Conservation (phyloP, 805 yeast species). For the Kuraishia molischiana region DNA sequence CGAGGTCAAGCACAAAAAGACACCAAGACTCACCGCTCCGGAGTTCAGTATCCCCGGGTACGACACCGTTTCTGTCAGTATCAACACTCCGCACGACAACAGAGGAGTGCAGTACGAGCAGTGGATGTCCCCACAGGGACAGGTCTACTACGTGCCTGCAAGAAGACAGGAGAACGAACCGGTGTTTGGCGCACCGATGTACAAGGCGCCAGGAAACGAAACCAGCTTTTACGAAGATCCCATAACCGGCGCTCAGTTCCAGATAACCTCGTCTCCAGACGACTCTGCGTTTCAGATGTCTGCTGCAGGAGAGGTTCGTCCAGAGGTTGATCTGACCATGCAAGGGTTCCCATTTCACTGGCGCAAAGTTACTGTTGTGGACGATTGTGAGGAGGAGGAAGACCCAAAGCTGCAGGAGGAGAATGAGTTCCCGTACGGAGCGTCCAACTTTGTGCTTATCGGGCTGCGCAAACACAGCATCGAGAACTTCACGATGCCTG, state of each 20-base stretch:
- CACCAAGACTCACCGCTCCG: not conserved
- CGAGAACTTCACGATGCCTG: not conserved
- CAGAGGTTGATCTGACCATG: not conserved
- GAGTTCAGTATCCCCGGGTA: not conserved
- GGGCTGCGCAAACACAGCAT: not conserved
- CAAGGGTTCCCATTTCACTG: not conserved
- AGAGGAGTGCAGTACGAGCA: not conserved
- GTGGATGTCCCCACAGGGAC: not conserved
- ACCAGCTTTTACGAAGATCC: not conserved
- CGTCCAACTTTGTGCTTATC: not conserved
- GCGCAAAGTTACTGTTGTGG: conserved; percentile 27
- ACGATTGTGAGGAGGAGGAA: not conserved
- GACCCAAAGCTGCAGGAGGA: not conserved
- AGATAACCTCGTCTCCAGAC: not conserved
- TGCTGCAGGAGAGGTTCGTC: not conserved
- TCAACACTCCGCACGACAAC: not conserved
- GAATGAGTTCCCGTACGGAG: not conserved
- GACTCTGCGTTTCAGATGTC: not conserved
- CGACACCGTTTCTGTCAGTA: not conserved
- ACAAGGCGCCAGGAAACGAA: not conserved
- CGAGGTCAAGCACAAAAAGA: not conserved
- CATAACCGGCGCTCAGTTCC: not conserved
- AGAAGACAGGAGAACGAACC: not conserved
- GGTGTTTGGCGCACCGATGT: not conserved
- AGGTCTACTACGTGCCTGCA: not conserved